Base-by-base conservation (phyloP, 306 rosid genomes). In the Quercus robur region DNA sequence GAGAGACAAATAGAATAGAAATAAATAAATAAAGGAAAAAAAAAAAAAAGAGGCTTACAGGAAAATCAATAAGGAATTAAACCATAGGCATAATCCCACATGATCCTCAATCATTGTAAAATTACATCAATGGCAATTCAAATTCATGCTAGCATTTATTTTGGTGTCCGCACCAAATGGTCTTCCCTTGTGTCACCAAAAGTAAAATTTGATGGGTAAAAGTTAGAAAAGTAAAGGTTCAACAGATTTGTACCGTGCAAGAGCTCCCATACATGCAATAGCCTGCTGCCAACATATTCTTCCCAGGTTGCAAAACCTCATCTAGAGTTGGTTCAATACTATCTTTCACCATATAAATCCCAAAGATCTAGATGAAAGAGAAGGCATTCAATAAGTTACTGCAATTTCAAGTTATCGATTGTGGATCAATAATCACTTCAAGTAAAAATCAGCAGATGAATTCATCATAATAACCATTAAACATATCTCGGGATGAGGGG, bases 241-340 rank as follows among this genome's bases (percentile, higher is more conserved):
- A 57, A 35, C 25, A 20, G 51, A 66, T 30, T 59, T 23, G 35
- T 93, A 95, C 99, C 87, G 94, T 95, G 97, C 99, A 95, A 81
- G 97, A 95, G 91, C 99, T 95, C 78, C 99, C 98, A 55, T 95
- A 95, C 98, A 95, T 93, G 89, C 99, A 95, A 80, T 95, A 95
- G 74, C 99, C 99, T 76, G 99, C 98, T 67, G 99, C 99, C 73
- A 93, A 23, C 99, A 93, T 93, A 71, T 89, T 84, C 86, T 86
- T 91, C 73, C 99, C 99, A 31, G 99, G 97, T 87, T 87, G 96
- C 89, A 95, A 73, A 78, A 93, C 99, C 73, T 93, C 96, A 66
- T 88, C 91, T 21, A 93, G 59, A 44, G 73, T 66, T 71, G 99
- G 94, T 79, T 93, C 96, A 17, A 80, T 82, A 73, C 23, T 78